Conservation (phyloP, 1,284 basidiomycete species). For the Bondarzewia mesenterica region DNA sequence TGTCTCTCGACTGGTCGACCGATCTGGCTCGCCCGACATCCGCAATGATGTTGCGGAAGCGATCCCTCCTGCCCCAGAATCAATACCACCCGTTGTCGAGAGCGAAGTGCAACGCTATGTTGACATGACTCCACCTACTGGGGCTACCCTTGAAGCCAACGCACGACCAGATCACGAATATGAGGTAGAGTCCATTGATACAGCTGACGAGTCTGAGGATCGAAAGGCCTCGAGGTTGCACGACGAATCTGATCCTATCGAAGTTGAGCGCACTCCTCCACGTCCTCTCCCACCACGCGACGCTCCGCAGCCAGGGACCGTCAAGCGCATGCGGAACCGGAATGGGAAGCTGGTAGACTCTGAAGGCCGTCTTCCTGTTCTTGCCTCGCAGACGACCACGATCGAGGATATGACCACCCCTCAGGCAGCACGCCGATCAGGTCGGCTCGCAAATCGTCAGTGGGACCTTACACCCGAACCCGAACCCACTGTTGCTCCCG, state of each 20-base stretch:
- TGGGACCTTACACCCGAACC: not conserved
- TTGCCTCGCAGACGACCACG: constrained; percentile 2
- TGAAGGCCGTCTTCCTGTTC: constrained; percentile 10
- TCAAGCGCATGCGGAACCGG: constrained; percentile 29
- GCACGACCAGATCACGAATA: constrained; percentile 9
- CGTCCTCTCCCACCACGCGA: constrained; percentile 14
- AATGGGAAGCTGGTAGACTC: constrained; percentile 19
- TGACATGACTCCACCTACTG: no score
- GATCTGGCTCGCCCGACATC: no score
- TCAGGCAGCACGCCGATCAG: constrained; percentile 6
- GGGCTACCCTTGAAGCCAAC: not conserved
- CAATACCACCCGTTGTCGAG: no score
- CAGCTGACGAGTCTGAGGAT: constrained; percentile 11
- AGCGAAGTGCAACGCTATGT: no score
- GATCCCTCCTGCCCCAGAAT: no score
- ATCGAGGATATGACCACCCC: not conserved
- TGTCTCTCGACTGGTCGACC: no score
- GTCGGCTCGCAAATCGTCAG: constrained; percentile 9
- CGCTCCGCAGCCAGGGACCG: constrained; percentile 20
- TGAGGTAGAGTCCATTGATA: constrained; percentile 16
- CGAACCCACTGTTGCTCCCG: not conserved
- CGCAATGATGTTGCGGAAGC: no score
- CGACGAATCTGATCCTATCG: constrained; percentile 24
- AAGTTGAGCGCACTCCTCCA: constrained; percentile 11
- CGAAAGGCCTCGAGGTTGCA: constrained; percentile 1